Conservation (phyloP, 768 basidiomycete species). For the Russula earlei region DNA sequence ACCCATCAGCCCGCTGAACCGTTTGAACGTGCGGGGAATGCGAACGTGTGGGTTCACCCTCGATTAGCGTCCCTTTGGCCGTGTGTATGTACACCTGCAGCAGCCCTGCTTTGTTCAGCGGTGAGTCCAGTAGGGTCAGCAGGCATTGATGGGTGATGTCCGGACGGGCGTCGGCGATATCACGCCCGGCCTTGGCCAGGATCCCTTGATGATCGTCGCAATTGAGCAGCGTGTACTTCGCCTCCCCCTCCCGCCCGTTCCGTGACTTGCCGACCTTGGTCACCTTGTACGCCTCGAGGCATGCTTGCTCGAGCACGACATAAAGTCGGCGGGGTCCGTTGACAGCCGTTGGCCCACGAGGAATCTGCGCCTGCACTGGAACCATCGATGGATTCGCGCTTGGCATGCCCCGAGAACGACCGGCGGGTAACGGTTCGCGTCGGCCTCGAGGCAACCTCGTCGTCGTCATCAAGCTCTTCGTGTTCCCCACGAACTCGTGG, state of each 20-base stretch:
- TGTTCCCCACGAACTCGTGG: not conserved
- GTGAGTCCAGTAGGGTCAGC: constrained; percentile 91
- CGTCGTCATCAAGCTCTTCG: constrained; percentile 33
- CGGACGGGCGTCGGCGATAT: constrained; percentile 97
- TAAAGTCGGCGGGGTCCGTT: constrained; percentile 59
- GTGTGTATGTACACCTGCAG: constrained; percentile 99
- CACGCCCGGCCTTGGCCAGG: constrained; percentile 91
- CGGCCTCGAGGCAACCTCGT: constrained; percentile 38
- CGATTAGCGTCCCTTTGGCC: constrained; percentile 90
- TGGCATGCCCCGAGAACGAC: constrained; percentile 31
- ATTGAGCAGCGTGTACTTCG: constrained; percentile 93
- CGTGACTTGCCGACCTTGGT: constrained; percentile 49
- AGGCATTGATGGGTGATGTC: constrained; percentile 99
- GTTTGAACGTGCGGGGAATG: constrained; percentile 96
- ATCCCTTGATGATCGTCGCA: constrained; percentile 99
- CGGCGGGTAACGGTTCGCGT: constrained; percentile 28
- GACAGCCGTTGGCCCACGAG: constrained; percentile 40
- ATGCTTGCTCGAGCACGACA: constrained; percentile 89
- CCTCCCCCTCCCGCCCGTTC: constrained; percentile 53
- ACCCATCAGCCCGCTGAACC: constrained; percentile 99
- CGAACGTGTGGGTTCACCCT: constrained; percentile 95
- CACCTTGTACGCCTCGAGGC: constrained; percentile 89
- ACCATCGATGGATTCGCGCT: constrained; percentile 67
- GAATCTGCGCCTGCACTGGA: constrained; percentile 76
- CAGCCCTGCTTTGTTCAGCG: constrained; percentile 92